Evolutionary conservation across 2,329 filamentous ascomycete genomes (phyloP).

Genomic region (Claviceps cyperi): DNA sequence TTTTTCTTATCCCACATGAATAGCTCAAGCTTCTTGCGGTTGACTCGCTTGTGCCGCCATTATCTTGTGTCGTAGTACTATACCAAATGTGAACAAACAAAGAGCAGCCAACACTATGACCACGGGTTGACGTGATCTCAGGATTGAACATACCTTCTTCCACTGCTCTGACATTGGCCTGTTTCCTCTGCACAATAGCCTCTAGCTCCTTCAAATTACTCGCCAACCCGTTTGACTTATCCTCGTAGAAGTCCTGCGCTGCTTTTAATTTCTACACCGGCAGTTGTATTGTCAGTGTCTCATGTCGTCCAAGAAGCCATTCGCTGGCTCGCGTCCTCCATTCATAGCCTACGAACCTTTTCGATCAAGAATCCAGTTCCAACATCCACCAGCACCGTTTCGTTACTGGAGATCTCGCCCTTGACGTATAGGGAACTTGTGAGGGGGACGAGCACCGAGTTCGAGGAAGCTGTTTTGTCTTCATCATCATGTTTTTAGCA

Average conservation of each 20-base stretch:
- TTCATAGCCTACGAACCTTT: slow-evolving; percentile 43
- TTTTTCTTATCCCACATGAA: neutral
- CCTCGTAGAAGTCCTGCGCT: slow-evolving; percentile 41
- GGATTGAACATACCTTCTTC: slow-evolving; percentile 57
- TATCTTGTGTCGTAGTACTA: slow-evolving; percentile 24
- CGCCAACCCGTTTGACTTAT: slow-evolving; percentile 37
- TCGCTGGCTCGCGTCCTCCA: too few species aligned
- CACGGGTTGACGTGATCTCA: neutral
- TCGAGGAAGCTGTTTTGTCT: slow-evolving; percentile 14
- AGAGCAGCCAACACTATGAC: neutral
- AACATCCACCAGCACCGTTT: slow-evolving; percentile 77
- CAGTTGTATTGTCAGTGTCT: slow-evolving; percentile 3
- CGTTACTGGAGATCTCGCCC: slow-evolving; percentile 58
- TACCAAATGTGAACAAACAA: neutral
- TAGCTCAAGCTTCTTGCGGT: neutral
- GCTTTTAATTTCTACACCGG: slow-evolving; percentile 33
- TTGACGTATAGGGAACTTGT: slow-evolving; percentile 92
- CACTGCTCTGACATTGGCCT: slow-evolving; percentile 67
- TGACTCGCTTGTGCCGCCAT: slow-evolving; percentile 1
- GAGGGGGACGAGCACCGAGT: slow-evolving; percentile 73
- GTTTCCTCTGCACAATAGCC: slow-evolving; percentile 52
- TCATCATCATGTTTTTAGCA: neutral
- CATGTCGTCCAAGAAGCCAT: neutral
- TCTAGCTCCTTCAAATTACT: slow-evolving; percentile 43
- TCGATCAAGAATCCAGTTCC: slow-evolving; percentile 92